Base-by-base conservation (phyloP, 345 rosid genomes). In the Salix brachista region DNA sequence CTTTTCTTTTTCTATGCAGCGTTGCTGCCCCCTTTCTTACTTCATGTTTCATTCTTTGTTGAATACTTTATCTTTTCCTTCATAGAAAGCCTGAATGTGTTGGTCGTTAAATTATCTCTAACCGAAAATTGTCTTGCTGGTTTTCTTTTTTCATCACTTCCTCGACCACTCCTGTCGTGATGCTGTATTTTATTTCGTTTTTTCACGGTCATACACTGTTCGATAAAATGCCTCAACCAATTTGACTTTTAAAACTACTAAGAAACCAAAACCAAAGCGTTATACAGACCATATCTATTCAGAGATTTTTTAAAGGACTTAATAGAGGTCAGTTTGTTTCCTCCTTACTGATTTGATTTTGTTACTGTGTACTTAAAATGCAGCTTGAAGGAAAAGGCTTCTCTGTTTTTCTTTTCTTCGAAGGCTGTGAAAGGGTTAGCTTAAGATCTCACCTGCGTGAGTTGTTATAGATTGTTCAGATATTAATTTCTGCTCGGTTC, bases 191-290 rank as follows among this genome's bases (percentile, higher is more conserved):
- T 19, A 16, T 10, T 56, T 6, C 5, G 8, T 17, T 74, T 66
- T 66, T 6, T 65, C 4, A 21, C 50, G 78, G 36, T 23, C 42
- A 48, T 32, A 75, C 8, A 21, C 34, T 58, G 71, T 76, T 69
- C n/a, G 79, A 60, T 17, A 65, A 69, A 76, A 69, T 68, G 74
- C 72, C 54, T 34, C 52, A 75, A n/a, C 78, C 71, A 75, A 36
- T 25, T 17, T 12, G 21, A 21, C 18, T 5, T 42, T 25, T 19
- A 42, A 16, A 26, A 21, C n/a, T 8, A 8, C 17, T 2, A 3
- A 19, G 62, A 56, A 56, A n/a, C 62, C 62, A 8, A 56, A n/a
- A n/a, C 62, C 3, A 10, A 23, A 58, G n/a, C 62, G 62, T 10
- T 46, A 46, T 13, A 46, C 52, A 14, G 4, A 14, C 52, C 18